Percentiles rank a stretch among this genome's conserved stretches.
phyloP scores from a whole-genome alignment of 2,329 filamentous ascomycete genomes.

The Penicillium sp. region DNA sequence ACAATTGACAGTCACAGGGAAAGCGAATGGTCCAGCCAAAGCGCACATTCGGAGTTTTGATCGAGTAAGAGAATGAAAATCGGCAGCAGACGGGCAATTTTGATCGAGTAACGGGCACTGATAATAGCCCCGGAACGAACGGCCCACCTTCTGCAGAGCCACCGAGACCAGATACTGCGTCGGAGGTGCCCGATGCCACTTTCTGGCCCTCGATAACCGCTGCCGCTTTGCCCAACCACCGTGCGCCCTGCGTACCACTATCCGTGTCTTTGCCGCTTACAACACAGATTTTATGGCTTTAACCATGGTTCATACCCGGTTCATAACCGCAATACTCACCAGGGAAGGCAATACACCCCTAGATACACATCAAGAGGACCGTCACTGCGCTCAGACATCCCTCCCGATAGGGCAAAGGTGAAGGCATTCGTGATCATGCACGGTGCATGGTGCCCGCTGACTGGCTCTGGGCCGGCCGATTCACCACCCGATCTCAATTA shows the following conservation, averaged over 20 bases:
- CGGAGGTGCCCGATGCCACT: slow-evolving; percentile 29
- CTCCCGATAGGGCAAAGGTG: slow-evolving; percentile 24
- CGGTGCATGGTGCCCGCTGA: neutral
- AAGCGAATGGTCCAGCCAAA: neutral
- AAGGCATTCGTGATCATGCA: slow-evolving; percentile 20
- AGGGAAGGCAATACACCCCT: neutral
- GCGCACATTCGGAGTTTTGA: slow-evolving; percentile 13
- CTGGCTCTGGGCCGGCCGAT: slow-evolving; percentile 7
- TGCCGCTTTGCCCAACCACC: neutral
- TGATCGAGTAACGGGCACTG: slow-evolving; percentile 28
- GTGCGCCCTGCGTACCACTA: neutral
- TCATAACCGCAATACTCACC: too few relatives aligned
- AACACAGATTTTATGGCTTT: neutral
- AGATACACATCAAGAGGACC: neutral
- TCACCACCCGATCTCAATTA: slow-evolving; percentile 11
- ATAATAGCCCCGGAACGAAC: slow-evolving; percentile 11
- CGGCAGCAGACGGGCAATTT: slow-evolving; percentile 17
- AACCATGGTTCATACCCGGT: slow-evolving; percentile 13
- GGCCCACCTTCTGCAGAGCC: neutral
- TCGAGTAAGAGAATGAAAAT: slow-evolving; percentile 19
- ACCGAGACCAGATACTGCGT: slow-evolving; percentile 7
- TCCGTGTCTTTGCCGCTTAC: neutral
- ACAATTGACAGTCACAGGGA: neutral
- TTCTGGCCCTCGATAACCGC: neutral
- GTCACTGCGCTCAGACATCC: slow-evolving; percentile 1